These are phyloP conservation scores for Gynandropsis gynandra DNA, from an alignment of 345 rosid species.

Conservation along the genomic window DNA sequence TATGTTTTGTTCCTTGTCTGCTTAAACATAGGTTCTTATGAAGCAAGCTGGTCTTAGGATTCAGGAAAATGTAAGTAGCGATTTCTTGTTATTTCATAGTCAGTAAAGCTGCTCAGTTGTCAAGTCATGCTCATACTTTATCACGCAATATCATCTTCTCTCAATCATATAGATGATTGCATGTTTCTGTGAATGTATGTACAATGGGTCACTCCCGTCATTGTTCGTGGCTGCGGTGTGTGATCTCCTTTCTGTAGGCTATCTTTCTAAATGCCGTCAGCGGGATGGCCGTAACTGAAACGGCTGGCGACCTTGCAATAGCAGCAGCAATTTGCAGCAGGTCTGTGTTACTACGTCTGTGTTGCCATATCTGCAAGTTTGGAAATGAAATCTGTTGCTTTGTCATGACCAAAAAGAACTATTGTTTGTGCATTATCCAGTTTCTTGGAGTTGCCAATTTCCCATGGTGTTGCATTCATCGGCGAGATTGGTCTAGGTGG, in stretches of 20 bases:
- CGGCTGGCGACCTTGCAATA: constrained; percentile 90
- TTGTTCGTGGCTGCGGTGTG: no score
- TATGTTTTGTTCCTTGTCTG: neutral
- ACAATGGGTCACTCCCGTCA: neutral
- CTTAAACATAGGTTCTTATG: constrained; percentile 57
- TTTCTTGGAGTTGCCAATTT: constrained; percentile 90
- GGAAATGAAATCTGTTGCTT: no score
- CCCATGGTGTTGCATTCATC: constrained; percentile 65
- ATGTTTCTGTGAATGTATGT: neutral
- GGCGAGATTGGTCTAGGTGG: constrained; percentile 91
- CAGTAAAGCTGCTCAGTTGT: neutral
- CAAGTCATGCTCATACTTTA: neutral
- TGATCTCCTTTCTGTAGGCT: constrained; percentile 32
- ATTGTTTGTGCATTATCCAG: constrained; percentile 35
- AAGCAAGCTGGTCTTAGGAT: constrained; percentile 96
- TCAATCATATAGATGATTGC: neutral
- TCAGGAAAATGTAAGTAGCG: constrained; percentile 65
- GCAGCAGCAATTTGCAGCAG: constrained; percentile 98
- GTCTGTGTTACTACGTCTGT: constrained; percentile 20
- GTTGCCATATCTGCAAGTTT: neutral
- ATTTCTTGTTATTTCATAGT: neutral
- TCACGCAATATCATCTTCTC: neutral
- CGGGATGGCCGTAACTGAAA: constrained; percentile 68
- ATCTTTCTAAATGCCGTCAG: constrained; percentile 76
- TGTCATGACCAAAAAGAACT: no score